phyloP scores from a whole-genome alignment of 2,329 filamentous ascomycete genomes.

The Exserohilum turcica region DNA sequence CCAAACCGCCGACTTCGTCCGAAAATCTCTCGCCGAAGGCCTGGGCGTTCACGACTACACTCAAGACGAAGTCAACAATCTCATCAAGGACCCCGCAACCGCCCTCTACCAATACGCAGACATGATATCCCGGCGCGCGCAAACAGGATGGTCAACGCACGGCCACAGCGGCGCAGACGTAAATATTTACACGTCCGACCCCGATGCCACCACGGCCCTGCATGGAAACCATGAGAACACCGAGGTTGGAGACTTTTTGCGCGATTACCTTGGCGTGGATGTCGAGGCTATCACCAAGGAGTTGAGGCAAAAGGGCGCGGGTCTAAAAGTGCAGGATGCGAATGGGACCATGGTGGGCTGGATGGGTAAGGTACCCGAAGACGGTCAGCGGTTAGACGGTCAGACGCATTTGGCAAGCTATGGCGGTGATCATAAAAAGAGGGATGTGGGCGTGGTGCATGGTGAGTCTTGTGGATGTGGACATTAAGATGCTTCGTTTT shows the following conservation, averaged over 20 bases:
- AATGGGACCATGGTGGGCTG: constrained; percentile 45
- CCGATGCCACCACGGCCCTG: constrained; percentile 65
- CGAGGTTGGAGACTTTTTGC: constrained; percentile 82
- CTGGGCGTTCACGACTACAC: constrained; percentile 78
- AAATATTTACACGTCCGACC: constrained; percentile 88
- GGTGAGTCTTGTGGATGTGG: constrained; percentile 39
- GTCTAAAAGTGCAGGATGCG: constrained; percentile 36
- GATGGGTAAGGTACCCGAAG: constrained; percentile 51
- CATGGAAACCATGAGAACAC: constrained; percentile 94
- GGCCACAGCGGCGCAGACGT: constrained; percentile 90
- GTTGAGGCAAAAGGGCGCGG: constrained; percentile 62
- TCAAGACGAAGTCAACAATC: constrained; percentile 69
- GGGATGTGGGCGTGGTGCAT: constrained; percentile 32
- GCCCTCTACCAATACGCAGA: constrained; percentile 72
- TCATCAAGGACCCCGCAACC: constrained; percentile 64
- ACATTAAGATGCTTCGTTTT: constrained; percentile 22
- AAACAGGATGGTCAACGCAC: constrained; percentile 92
- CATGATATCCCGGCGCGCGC: constrained; percentile 85
- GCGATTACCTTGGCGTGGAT: constrained; percentile 78
- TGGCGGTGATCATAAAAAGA: constrained; percentile 45
- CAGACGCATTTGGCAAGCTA: constrained; percentile 53
- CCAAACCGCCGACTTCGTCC: constrained; percentile 63
- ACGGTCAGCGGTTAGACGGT: constrained; percentile 52
- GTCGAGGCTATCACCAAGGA: constrained; percentile 78
- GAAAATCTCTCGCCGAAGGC: constrained; percentile 68